These are phyloP conservation scores for Chenopodium album DNA, from an alignment of 148 eudicot genomes.

Conservation along the genomic window DNA sequence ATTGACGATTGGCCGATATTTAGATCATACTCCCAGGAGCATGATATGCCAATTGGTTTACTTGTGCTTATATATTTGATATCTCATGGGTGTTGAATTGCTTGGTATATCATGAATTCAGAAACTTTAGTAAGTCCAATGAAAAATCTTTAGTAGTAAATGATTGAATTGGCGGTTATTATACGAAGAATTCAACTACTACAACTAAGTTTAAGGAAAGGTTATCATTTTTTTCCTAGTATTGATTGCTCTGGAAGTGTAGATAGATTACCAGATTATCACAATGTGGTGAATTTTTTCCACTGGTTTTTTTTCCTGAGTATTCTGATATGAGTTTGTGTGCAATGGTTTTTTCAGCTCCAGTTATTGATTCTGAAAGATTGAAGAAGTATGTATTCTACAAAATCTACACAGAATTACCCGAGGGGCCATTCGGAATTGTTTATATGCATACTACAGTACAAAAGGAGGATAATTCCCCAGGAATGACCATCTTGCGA, in stretches of 20 bases:
- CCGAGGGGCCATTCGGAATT: conserved; percentile 81
- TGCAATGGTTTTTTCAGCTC: conserved; percentile 48
- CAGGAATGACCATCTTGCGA: conserved; percentile 83
- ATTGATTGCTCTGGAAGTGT: neutral
- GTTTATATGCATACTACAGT: conserved; percentile 83
- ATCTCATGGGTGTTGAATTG: too few species aligned
- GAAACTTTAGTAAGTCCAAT: neutral
- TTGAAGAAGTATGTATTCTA: conserved; percentile 74
- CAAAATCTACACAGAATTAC: conserved; percentile 66
- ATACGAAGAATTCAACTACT: neutral
- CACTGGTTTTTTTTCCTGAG: neutral
- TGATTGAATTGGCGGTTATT: neutral
- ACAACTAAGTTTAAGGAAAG: neutral
- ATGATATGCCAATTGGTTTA: too few species aligned
- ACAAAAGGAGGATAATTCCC: conserved; percentile 87
- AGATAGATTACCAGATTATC: neutral
- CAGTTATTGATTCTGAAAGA: conserved; percentile 63
- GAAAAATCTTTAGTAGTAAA: neutral
- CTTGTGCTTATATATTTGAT: too few species aligned
- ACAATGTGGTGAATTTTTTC: neutral
- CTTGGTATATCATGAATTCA: neutral
- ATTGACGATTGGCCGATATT: too few species aligned
- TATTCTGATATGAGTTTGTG: neutral
- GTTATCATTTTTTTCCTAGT: too few species aligned
- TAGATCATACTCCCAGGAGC: too few species aligned